Percentiles rank a stretch among this genome's conserved stretches.
These are phyloP conservation scores for Senna siamea DNA, from an alignment of 306 rosid species.

Conservation along the genomic window DNA sequence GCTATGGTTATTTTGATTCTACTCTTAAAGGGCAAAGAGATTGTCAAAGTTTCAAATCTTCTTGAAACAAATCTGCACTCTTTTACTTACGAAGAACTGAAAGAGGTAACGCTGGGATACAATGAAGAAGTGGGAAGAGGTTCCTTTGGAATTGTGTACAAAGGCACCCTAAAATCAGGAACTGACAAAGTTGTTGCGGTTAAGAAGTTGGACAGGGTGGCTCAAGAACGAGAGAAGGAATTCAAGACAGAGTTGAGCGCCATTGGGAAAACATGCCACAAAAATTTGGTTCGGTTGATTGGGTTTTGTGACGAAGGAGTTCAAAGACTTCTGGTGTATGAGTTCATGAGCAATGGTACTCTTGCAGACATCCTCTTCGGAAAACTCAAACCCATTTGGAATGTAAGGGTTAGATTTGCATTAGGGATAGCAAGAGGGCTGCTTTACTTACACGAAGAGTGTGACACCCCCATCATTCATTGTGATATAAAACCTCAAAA, in stretches of 20 bases:
- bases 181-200: constrained; percentile 40
- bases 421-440: constrained; percentile 52
- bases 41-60: constrained; percentile 21
- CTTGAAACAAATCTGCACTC: constrained; percentile 48
- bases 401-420: constrained; percentile 40
- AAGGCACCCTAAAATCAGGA: constrained; percentile 39
- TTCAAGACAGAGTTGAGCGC: constrained; percentile 48
- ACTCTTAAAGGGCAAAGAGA: constrained; percentile 32
- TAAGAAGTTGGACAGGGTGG: constrained; percentile 51
- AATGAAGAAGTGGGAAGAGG: constrained; percentile 49
- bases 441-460: constrained; percentile 55
- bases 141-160: constrained; percentile 54
- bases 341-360: constrained; percentile 50
- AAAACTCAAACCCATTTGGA: constrained; percentile 42
- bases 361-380: constrained; percentile 45
- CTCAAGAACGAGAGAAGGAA: constrained; percentile 48
- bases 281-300: constrained; percentile 46
- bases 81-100: constrained; percentile 38
- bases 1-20: constrained; percentile 15
- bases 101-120: constrained; percentile 45
- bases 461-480: constrained; percentile 51
- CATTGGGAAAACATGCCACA: constrained; percentile 53
- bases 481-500: constrained; percentile 58
- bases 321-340: constrained; percentile 46
- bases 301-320: constrained; percentile 54